Conservation (phyloP, 2,329 filamentous ascomycete genomes). For the Epichloe festucae region DNA sequence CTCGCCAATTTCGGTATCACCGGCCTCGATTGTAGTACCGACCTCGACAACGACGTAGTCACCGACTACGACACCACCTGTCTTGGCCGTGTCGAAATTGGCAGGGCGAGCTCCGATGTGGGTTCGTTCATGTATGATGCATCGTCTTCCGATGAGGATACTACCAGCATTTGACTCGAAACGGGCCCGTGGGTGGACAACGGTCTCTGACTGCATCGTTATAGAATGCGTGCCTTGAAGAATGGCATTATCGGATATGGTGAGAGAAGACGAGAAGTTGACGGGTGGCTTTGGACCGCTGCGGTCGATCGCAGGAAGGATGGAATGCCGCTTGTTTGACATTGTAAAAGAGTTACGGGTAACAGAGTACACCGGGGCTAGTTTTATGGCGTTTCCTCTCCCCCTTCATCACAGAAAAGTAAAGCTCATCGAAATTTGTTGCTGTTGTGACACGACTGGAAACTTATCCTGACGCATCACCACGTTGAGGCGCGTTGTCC, state of each 20-base stretch:
- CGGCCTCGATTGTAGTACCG: conserved; percentile 46
- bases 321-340: conserved; percentile 42
- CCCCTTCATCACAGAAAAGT: no score
- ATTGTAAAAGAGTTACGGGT: conserved; percentile 9
- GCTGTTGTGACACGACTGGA: no score
- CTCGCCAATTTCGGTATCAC: conserved; percentile 48
- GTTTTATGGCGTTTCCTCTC: no score
- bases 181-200: conserved; percentile 76
- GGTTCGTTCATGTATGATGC: conserved; percentile 64
- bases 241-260: conserved; percentile 49
- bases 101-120: conserved; percentile 35
- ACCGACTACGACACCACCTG: conserved; percentile 40
- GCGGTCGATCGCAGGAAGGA: conserved; percentile 38
- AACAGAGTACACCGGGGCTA: no score
- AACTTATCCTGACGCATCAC: no score
- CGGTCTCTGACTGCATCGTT: conserved; percentile 60
- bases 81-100: conserved; percentile 12
- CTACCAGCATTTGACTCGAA: conserved; percentile 69
- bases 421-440: no score
- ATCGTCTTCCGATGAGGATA: conserved; percentile 67
- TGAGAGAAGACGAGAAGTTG: conserved; percentile 45
- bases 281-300: conserved; percentile 48
- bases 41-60: conserved; percentile 52
- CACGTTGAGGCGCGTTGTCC: neutral
- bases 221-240: conserved; percentile 65